phyloP scores from a whole-genome alignment of 169 alveolate species.

The Amoebophrya sp. region DNA sequence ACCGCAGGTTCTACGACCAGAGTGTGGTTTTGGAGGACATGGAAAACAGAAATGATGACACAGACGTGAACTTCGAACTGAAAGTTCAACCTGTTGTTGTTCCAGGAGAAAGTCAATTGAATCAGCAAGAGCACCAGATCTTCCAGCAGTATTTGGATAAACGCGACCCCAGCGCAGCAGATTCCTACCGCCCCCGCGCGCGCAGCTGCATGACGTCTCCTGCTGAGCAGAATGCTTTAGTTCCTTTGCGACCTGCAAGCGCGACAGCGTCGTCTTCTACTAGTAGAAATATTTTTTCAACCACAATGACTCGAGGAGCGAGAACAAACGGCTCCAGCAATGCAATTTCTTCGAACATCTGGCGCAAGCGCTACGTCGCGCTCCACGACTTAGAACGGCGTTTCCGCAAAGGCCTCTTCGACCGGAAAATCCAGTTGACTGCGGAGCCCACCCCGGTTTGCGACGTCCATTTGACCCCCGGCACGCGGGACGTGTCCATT shows the following conservation, averaged over 20 bases:
- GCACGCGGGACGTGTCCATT: background rate
- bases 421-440: background rate
- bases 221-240: background rate
- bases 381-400: background rate
- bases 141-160: no score
- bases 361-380: background rate
- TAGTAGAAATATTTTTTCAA: background rate
- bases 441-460: background rate
- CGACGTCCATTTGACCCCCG: background rate
- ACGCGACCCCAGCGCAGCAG: no score
- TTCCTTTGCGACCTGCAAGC: background rate
- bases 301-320: background rate
- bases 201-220: no score
- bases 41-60: no score
- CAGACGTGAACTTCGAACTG: no score
- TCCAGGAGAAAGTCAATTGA: no score
- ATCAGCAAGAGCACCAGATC: no score
- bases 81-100: no score
- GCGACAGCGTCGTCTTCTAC: no score
- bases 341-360: background rate
- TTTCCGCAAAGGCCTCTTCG: background rate
- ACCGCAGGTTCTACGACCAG: background rate
- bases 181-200: no score
- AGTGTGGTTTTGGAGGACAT: no score
- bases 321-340: background rate